phyloP scores from a whole-genome alignment of 148 eudicot species.

The Rhododendron ovatum region DNA sequence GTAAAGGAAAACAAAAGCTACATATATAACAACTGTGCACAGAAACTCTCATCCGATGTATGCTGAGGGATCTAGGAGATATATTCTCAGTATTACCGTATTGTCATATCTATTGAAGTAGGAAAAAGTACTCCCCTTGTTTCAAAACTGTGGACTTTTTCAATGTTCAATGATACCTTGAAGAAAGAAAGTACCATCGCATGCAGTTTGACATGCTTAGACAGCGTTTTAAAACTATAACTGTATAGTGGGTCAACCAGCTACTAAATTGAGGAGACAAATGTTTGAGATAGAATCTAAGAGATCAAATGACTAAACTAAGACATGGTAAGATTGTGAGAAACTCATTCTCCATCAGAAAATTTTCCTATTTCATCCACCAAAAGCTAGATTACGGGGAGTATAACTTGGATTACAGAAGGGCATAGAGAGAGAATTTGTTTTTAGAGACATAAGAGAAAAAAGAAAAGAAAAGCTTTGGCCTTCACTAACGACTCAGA shows the following conservation, averaged over 20 bases:
- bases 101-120: not conserved
- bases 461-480: too few relatives aligned
- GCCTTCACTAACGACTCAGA: too few relatives aligned
- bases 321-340: not conserved
- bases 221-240: not conserved
- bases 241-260: not conserved
- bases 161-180: not conserved
- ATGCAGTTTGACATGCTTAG: not conserved
- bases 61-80: not conserved
- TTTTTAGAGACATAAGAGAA: not conserved
- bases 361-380: too few relatives aligned
- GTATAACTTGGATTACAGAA: not conserved
- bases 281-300: too few relatives aligned
- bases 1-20: not conserved
- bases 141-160: not conserved
- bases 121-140: not conserved
- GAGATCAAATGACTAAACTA: not conserved
- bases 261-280: too few relatives aligned
- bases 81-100: not conserved
- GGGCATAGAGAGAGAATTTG: not conserved
- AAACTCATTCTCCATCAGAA: not conserved
- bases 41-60: not conserved
- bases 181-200: not conserved
- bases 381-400: too few relatives aligned
- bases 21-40: not conserved